Evolutionary conservation across 768 basidiomycete genomes (phyloP).

Genomic region (Asterophora lycoperdoides): DNA sequence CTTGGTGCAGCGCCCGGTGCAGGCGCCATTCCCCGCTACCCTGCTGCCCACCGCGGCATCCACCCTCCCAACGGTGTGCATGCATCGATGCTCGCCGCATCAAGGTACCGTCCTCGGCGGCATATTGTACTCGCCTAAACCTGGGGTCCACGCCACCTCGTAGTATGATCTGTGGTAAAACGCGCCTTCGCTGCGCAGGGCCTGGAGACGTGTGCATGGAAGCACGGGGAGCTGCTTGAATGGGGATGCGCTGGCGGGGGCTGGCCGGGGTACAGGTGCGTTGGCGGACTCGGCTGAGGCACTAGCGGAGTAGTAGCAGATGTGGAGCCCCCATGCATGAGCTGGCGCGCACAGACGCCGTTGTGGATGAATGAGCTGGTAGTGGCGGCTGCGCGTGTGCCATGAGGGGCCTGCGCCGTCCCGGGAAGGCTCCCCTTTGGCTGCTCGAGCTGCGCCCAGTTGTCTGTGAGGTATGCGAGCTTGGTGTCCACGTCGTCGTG

Average conservation of each 20-base stretch:
- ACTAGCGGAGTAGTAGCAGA: not conserved
- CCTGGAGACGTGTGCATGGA: constrained; percentile 4
- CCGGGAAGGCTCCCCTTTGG: not conserved
- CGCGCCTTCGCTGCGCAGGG: constrained; percentile 11
- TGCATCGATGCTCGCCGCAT: too few species aligned
- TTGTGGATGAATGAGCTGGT: not conserved
- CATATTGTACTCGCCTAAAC: constrained; percentile 9
- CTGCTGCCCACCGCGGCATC: too few species aligned
- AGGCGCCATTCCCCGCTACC: too few species aligned
- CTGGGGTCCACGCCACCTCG: constrained; percentile 13
- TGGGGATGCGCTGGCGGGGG: not conserved
- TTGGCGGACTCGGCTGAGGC: too few species aligned
- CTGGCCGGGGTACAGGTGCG: not conserved
- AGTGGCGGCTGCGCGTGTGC: not conserved
- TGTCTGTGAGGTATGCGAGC: too few species aligned
- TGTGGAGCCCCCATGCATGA: not conserved
- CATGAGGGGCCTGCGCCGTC: not conserved
- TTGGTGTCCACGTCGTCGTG: constrained; percentile 50
- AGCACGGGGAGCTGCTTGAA: constrained; percentile 11
- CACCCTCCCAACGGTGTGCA: too few species aligned
- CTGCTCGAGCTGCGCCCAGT: too few species aligned
- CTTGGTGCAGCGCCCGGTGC: too few species aligned
- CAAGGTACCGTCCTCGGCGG: constrained; percentile 10
- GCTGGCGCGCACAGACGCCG: not conserved
- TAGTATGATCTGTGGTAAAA: constrained; percentile 14